Percentiles rank a stretch among this genome's conserved stretches.
Conservation (phyloP, 495 filamentous ascomycete species). For the Chaetomidium leptoderma region DNA sequence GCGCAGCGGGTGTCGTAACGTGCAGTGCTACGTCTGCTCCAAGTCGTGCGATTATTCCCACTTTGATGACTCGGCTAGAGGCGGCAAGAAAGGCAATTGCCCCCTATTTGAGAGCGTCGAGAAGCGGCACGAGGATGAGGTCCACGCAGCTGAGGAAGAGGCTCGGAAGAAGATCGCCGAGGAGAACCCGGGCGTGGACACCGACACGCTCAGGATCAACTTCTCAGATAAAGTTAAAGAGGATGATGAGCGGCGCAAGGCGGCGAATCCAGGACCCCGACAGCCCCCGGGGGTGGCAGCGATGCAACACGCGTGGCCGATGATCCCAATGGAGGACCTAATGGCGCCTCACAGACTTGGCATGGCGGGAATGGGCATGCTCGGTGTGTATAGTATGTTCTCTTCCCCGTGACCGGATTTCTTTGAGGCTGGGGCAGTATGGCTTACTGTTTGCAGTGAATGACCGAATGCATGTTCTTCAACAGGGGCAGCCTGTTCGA, state of each 20-base stretch:
- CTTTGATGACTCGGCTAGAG: conserved; percentile 46
- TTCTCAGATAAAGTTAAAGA: conserved; percentile 53
- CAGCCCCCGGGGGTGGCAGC: no score
- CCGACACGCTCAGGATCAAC: conserved; percentile 54
- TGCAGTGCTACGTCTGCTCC: conserved; percentile 74
- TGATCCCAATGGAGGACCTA: no score
- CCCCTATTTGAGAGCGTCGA: conserved; percentile 61
- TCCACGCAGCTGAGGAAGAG: conserved; percentile 58
- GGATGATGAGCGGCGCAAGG: conserved; percentile 26
- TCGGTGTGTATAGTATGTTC: background rate
- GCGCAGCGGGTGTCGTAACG: conserved; percentile 47
- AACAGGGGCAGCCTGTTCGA: no score
- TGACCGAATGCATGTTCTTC: no score
- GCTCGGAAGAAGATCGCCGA: conserved; percentile 53
- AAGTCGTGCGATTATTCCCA: conserved; percentile 52
- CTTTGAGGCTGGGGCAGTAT: background rate
- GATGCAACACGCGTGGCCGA: no score
- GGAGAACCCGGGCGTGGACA: conserved; percentile 57
- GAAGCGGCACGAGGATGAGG: conserved; percentile 60
- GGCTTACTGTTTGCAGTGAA: background rate
- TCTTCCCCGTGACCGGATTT: background rate
- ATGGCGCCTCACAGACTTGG: no score
- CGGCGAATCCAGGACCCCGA: background rate
- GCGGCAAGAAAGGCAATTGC: conserved; percentile 52
- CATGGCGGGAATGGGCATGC: background rate